Evolutionary conservation across 1,284 basidiomycete genomes (phyloP), one percentile per base, ranked within the genome.

Genomic region (Afroboletus lepidellus): DNA sequence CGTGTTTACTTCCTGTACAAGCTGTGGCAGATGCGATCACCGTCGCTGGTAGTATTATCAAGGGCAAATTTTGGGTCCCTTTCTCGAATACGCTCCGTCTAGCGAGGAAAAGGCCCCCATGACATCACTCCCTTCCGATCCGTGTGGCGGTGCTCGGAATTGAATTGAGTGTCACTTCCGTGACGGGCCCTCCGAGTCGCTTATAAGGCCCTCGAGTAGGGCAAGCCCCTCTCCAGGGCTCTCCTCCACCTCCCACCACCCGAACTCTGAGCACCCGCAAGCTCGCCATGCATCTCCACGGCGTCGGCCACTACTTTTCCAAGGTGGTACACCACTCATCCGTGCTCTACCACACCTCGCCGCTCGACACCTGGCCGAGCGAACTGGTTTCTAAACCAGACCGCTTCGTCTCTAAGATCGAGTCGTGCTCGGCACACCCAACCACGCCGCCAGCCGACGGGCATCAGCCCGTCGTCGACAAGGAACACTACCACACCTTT

Each of bases 341-440:
- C 9, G 27, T 56, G 7, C 30, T 56, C 7, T 56, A 46, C 23
- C 48, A 45, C 5, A 51, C 44, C 1, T 56, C 55, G 4, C 21
- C 48, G 16, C 54, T 56, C 25, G 41, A 56, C n/a, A 16, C n/a
- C 11, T 56, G 54, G 54, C 54, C 54, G 12, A 23, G 21, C 16
- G 44, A 51, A 7, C 18, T 56, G 12, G 44, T 27, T 9, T 21
- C 29, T 37, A 46, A 56, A 25, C 41, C 37, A 0, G 44, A 56
- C 41, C 30, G 48, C 23, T 56, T 56, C 23, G 16, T 56, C 3
- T 38, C 46, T 2, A 51, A 36, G 25, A 34, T 56, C 13, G 54
- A 56, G 29, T 30, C 41, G 5, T 56, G 48, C 32, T 29, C 46
- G 0, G 55, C 54, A 0, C 55, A 56, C 3, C 54, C 52, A 2